Conservation (phyloP, 257 asterid genomes). For the Linaria vulgaris region DNA sequence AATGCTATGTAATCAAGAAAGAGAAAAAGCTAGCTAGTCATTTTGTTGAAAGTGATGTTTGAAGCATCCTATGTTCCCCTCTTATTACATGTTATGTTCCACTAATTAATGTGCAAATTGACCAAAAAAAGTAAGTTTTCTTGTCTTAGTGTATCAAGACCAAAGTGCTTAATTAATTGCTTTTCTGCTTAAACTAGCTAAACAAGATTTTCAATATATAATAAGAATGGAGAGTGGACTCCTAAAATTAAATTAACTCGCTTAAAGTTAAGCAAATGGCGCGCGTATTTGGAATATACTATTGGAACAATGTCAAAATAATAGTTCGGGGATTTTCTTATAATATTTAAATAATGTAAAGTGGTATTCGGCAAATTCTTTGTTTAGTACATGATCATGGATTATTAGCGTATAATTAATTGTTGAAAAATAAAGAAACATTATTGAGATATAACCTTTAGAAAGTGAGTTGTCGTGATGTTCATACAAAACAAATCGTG, state of each 20-base stretch:
- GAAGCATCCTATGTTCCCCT: conserved; percentile 48
- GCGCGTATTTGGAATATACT: background rate
- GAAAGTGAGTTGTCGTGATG: conserved; percentile 47
- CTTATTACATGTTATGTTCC: conserved; percentile 12
- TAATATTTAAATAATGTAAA: no score
- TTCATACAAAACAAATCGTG: conserved; percentile 30
- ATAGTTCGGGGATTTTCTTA: no score
- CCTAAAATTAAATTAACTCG: background rate
- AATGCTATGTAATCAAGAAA: conserved; percentile 33
- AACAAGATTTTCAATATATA: background rate
- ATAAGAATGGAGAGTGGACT: background rate
- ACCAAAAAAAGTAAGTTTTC: background rate
- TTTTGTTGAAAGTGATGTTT: conserved; percentile 37
- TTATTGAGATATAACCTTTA: conserved; percentile 19
- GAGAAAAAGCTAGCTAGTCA: conserved; percentile 32
- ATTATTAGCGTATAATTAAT: background rate
- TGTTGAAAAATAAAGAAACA: background rate
- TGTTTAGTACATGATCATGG: background rate
- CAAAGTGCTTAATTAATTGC: background rate
- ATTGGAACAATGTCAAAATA: no score
- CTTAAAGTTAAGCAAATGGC: conserved; percentile 1
- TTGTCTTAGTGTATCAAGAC: background rate
- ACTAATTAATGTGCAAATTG: conserved; percentile 17
- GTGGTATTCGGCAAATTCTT: no score
- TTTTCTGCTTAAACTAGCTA: background rate